phyloP scores from a whole-genome alignment of 306 rosid species.

The Hylodesmum podocarpum region DNA sequence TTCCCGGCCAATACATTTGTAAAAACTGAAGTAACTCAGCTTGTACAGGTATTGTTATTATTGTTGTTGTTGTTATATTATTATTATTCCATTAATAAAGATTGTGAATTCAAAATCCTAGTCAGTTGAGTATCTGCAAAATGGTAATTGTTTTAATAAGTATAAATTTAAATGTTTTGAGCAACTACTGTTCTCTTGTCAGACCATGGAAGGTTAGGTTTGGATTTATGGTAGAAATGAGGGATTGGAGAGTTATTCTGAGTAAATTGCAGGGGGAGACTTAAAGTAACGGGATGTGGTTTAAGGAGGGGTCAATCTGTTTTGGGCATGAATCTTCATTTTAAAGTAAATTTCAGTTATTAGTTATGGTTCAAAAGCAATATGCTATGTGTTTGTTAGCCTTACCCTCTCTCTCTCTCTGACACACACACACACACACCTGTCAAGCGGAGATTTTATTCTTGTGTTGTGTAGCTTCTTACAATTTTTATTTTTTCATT shows the following conservation, averaged over 20 bases:
- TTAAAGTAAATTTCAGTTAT: not conserved
- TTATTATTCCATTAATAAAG: not conserved
- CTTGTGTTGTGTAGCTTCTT: not conserved
- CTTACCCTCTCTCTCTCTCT: not conserved
- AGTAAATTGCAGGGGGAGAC: not conserved
- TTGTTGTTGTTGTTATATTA: not conserved
- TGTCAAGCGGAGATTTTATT: not conserved
- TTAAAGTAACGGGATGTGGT: not conserved
- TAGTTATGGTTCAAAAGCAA: not conserved
- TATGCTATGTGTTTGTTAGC: not conserved
- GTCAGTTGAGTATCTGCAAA: slow-evolving; percentile 19
- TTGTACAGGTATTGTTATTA: slow-evolving; percentile 67
- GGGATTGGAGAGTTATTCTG: not conserved
- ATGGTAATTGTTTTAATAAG: slow-evolving; percentile 12
- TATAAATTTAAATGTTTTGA: slow-evolving; percentile 11
- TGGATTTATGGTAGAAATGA: not conserved
- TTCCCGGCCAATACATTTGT: slow-evolving; percentile 76
- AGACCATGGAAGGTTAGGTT: not conserved
- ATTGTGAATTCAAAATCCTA: slow-evolving; percentile 21
- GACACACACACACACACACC: not conserved
- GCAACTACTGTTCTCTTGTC: not conserved
- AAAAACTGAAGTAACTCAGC: slow-evolving; percentile 84
- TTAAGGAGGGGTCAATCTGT: slow-evolving; percentile 1
- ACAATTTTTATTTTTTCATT: not conserved
- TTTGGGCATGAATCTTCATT: not conserved